A percentile compares a stretch with the other conserved stretches of the same genome.
Conservation (phyloP, 2,329 filamentous ascomycete genomes). For the Nothophaeocryptopus gaeumannii region DNA sequence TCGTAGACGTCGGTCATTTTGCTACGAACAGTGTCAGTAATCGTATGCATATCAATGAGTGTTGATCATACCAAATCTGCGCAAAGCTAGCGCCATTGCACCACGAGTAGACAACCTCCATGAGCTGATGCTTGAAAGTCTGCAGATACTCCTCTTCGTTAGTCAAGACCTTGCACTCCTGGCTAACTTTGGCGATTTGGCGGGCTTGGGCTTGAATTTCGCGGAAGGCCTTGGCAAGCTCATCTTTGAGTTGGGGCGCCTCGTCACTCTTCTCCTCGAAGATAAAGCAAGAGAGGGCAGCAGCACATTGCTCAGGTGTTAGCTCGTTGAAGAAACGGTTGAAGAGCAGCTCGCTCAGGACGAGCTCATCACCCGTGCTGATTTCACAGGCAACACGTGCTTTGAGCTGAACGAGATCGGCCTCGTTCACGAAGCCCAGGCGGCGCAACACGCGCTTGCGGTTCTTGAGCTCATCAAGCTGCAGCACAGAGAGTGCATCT, state of each 20-base stretch:
- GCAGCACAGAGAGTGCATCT: slow-evolving; percentile 80
- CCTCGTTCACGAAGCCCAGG: slow-evolving; percentile 91
- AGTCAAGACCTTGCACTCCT: slow-evolving; percentile 89
- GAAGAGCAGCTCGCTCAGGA: slow-evolving; percentile 90
- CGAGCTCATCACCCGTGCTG: slow-evolving; percentile 89
- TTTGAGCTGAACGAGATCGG: slow-evolving; percentile 93
- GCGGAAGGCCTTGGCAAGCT: slow-evolving; percentile 78
- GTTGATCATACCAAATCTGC: slow-evolving; percentile 78
- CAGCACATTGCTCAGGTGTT: slow-evolving; percentile 79
- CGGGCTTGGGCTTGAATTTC: slow-evolving; percentile 85
- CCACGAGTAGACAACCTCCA: slow-evolving; percentile 95
- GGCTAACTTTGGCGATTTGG: slow-evolving; percentile 86
- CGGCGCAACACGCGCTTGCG: slow-evolving; percentile 92
- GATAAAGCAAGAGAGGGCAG: slow-evolving; percentile 88
- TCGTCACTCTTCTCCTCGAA: slow-evolving; percentile 94
- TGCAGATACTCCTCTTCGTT: slow-evolving; percentile 93
- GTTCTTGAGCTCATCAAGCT: slow-evolving; percentile 93
- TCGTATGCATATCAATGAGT: not conserved
- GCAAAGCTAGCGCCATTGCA: slow-evolving; percentile 85
- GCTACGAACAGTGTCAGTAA: slow-evolving; percentile 47
- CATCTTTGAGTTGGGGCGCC: slow-evolving; percentile 68
- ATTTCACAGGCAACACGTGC: slow-evolving; percentile 97
- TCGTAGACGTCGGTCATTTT: slow-evolving; percentile 99
- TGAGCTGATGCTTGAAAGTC: slow-evolving; percentile 88
- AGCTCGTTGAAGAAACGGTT: slow-evolving; percentile 98